Evolutionary conservation across 2,329 filamentous ascomycete genomes (phyloP).

Genomic region (Aspergillus novoparasiticus): DNA sequence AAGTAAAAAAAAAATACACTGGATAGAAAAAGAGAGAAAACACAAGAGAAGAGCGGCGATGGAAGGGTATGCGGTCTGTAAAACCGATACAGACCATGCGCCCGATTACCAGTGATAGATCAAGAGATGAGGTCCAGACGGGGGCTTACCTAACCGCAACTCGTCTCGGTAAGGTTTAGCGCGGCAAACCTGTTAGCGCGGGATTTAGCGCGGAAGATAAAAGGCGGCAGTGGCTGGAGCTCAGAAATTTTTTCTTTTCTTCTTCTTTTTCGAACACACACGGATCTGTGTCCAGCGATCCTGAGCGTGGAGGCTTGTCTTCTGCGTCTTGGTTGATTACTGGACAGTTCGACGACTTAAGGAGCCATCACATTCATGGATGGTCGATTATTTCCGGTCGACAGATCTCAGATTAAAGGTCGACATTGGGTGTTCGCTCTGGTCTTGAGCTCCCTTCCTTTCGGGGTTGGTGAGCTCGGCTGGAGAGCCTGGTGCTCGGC

Average conservation of each 20-base stretch:
- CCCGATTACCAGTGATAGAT: not conserved
- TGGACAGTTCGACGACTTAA: constrained; percentile 84
- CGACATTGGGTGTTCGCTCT: constrained; percentile 53
- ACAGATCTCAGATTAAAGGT: constrained; percentile 85
- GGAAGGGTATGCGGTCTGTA: not conserved
- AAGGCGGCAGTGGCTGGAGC: constrained; percentile 22
- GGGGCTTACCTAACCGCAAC: constrained; percentile 20
- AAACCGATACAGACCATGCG: not conserved
- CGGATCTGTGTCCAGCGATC: constrained; percentile 87
- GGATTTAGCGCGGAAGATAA: constrained; percentile 33
- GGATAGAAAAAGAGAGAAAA: not conserved
- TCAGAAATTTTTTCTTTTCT: constrained; percentile 41
- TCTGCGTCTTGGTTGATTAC: constrained; percentile 72
- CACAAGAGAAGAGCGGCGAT: not conserved
- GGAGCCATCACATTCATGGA: constrained; percentile 67
- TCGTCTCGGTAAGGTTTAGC: constrained; percentile 27
- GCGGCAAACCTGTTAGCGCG: constrained; percentile 21
- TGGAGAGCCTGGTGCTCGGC: constrained; percentile 55
- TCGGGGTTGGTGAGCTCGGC: constrained; percentile 65
- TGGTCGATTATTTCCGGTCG: constrained; percentile 84
- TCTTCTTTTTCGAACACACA: constrained; percentile 49
- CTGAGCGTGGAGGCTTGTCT: constrained; percentile 57
- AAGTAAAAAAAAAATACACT: not conserved
- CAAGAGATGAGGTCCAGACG: not conserved
- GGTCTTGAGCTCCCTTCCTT: constrained; percentile 66